Percentiles rank a stretch among this genome's conserved stretches.
These are phyloP conservation scores for Naganishia antarctica DNA, from an alignment of 768 basidiomycete genomes.

Conservation along the genomic window DNA sequence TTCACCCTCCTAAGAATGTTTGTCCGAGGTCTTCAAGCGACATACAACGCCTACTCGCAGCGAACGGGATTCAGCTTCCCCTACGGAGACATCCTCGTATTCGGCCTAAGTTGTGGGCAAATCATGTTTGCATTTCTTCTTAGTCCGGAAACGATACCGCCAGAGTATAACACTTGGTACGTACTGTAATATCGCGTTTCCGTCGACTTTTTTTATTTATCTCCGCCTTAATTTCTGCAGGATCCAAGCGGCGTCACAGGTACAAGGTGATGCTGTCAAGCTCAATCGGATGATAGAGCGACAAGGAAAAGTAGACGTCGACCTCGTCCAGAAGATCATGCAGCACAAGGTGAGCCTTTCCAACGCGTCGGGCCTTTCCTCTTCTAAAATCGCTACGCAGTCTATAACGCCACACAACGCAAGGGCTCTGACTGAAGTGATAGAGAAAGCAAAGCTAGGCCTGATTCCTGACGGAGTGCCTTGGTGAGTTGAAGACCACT, in stretches of 20 bases:
- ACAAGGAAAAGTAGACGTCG: conserved; percentile 57
- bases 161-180: conserved; percentile 69
- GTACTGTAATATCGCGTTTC: background rate
- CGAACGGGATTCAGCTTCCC: conserved; percentile 67
- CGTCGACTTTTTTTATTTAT: background rate
- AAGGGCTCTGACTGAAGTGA: conserved; percentile 32
- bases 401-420: conserved; percentile 40
- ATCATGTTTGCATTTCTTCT: conserved; percentile 75
- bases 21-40: conserved; percentile 74
- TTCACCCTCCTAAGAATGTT: conserved; percentile 39
- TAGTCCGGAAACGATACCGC: conserved; percentile 77
- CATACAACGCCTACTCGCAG: conserved; percentile 71
- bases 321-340: conserved; percentile 61
- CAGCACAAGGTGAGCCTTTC: conserved; percentile 30
- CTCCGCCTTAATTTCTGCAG: conserved; percentile 49
- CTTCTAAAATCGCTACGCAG: no score
- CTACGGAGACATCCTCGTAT: conserved; percentile 75
- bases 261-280: conserved; percentile 58
- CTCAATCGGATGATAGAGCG: conserved; percentile 64
- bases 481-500: conserved; percentile 37
- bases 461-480: conserved; percentile 40
- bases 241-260: conserved; percentile 67
- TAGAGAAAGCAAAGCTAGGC: conserved; percentile 40
- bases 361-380: no score
- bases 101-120: conserved; percentile 75